Evolutionary conservation across 1,284 basidiomycete species (phyloP), one percentile per base, ranked within the genome.

Genomic region (Leccinum griseonigrum): DNA sequence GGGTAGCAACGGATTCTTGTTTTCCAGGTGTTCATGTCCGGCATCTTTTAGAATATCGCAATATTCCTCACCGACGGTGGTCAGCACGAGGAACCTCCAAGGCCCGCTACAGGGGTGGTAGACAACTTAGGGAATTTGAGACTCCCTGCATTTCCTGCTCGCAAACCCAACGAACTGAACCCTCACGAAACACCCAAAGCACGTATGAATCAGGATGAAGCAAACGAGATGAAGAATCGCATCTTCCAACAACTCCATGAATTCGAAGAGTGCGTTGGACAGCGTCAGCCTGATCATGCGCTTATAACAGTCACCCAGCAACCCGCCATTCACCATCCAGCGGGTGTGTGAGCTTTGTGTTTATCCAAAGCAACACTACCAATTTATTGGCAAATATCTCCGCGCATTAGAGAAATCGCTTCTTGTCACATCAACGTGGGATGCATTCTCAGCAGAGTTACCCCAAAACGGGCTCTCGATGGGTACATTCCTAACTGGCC

Each of bases 241-340:
- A 81, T 96, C 29, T 88, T 84, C 66, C 77, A 75, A 18, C 83
- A 90, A 64, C 74, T 97, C 16, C 86, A 94, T 66, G 84, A 85
- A n/a, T 90, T 95, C 66, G 88, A 91, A 38, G 81, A 82, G 91
- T 92, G 66, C 57, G 86, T 79, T 57, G 43, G 48, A 46, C n/a
- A 54, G 50, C 54, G 46, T 34, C 58, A 14, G n/a, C 61, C 48
- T 54, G 46, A 56, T 43, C 38, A 34, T 57, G 67, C 57, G 28
- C 60, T 67, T 40, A 73, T 8, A 11, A 38, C 14, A 18, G 14
- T 52, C 50, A 54, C 43, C 48, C 64, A 86, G 84, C 56, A 86
- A 85, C 59, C 85, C 93, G 0, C 95, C 95, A 3, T 98, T 97
- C 76, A 97, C 95, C 4, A 90, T 97, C 57, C 95, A 98, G 75